Conservation (phyloP, 2,329 filamentous ascomycete species). For the Simplicillium aogashimaense region DNA sequence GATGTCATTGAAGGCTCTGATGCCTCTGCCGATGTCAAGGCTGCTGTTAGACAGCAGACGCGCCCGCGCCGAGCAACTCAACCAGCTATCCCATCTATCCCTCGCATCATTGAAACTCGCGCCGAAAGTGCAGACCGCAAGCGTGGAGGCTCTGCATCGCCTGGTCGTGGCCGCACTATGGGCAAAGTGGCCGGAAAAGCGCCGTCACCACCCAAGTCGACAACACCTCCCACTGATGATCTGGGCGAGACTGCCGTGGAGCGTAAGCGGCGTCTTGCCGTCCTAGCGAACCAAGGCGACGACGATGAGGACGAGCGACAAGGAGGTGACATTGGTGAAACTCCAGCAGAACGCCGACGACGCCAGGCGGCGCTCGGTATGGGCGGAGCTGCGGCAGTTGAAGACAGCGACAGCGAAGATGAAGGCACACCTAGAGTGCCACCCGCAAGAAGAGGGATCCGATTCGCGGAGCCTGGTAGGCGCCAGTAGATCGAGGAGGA, state of each 20-base stretch:
- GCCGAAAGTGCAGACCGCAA: neutral
- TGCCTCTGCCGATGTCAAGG: conserved; percentile 38
- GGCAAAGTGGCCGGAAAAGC: neutral
- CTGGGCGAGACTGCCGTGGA: conserved; percentile 60
- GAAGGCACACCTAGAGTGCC: conserved; percentile 46
- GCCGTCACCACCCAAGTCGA: conserved; percentile 4
- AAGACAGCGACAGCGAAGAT: conserved; percentile 42
- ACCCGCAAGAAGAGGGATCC: conserved; percentile 43
- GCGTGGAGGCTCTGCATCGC: neutral
- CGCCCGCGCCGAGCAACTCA: conserved; percentile 1
- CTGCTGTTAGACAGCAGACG: conserved; percentile 32
- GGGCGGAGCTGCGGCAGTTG: conserved; percentile 29
- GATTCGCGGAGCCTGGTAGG: conserved; percentile 43
- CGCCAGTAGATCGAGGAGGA: conserved; percentile 1
- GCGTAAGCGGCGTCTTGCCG: conserved; percentile 52
- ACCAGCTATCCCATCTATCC: neutral
- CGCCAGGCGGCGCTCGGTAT: conserved; percentile 66
- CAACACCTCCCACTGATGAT: conserved; percentile 2
- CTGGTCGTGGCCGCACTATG: conserved; percentile 2
- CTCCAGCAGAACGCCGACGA: conserved; percentile 62
- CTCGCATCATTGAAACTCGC: conserved; percentile 5
- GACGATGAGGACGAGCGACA: conserved; percentile 19
- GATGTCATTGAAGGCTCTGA: conserved; percentile 42
- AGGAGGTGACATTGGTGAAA: conserved; percentile 45
- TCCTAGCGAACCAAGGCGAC: conserved; percentile 31